Conservation (phyloP, 2,329 filamentous ascomycete genomes). For the Ophiostoma ips region DNA sequence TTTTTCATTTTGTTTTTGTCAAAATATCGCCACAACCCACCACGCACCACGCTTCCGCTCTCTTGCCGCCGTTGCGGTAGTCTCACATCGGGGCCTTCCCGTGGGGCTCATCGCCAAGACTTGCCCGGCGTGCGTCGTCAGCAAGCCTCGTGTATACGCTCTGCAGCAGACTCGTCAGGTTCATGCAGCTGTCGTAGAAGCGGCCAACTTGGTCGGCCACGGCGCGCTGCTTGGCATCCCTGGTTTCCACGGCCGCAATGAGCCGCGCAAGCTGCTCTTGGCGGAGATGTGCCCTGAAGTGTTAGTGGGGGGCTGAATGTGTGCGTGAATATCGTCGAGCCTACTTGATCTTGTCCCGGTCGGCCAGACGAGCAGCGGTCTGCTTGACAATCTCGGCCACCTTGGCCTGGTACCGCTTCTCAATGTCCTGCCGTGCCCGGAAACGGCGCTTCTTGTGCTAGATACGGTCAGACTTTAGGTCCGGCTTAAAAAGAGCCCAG, state of each 20-base stretch:
- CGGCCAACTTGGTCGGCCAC: conserved; percentile 12
- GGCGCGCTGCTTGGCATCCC: conserved; percentile 14
- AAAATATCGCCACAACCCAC: too few species aligned
- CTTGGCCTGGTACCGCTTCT: conserved; percentile 10
- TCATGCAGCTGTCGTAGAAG: conserved; percentile 13
- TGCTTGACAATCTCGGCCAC: conserved; percentile 14
- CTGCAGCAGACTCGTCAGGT: conserved; percentile 13
- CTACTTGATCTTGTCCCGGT: conserved; percentile 7
- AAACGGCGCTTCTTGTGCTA: conserved; percentile 15
- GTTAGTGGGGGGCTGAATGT: too few species aligned
- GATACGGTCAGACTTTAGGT: neutral
- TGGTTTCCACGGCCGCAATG: conserved; percentile 11
- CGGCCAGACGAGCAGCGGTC: conserved; percentile 11
- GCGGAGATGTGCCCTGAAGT: conserved; percentile 1
- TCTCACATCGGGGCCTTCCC: too few species aligned
- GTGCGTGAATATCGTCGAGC: too few species aligned
- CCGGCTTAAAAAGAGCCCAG: neutral
- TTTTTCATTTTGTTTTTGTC: neutral
- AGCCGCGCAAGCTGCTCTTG: conserved; percentile 13
- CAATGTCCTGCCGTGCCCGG: conserved; percentile 13
- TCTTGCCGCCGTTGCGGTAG: too few species aligned
- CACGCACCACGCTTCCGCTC: too few species aligned
- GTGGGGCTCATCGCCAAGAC: conserved; percentile 1
- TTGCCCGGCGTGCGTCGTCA: conserved; percentile 11
- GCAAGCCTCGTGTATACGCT: conserved; percentile 13